Evolutionary conservation across 768 basidiomycete species (phyloP).

Genomic region (Chalciporus pseudorubinellus): DNA sequence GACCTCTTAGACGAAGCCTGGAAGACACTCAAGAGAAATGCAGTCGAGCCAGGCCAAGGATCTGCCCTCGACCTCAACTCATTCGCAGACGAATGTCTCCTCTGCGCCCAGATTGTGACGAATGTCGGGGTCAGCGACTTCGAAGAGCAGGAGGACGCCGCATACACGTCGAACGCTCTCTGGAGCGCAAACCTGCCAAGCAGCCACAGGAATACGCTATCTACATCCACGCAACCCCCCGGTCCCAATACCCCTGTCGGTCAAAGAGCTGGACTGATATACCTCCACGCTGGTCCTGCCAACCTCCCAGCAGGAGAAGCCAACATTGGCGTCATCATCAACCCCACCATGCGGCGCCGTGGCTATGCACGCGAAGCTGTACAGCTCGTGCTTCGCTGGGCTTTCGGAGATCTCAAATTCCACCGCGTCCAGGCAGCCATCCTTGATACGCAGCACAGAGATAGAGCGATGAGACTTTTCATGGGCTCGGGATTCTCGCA

Average conservation of each 20-base stretch:
- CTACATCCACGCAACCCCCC: background rate
- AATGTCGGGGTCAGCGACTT: background rate
- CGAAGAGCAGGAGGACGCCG: background rate
- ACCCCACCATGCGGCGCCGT: constrained; percentile 32
- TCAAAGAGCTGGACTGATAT: constrained; percentile 23
- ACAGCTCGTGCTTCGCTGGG: constrained; percentile 42
- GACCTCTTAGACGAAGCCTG: constrained; percentile 13
- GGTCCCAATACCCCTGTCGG: background rate
- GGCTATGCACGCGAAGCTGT: constrained; percentile 51
- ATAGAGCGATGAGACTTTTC: constrained; percentile 47
- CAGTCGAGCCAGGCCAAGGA: constrained; percentile 30
- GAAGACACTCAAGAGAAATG: constrained; percentile 18
- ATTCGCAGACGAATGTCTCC: constrained; percentile 31
- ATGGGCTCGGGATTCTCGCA: constrained; percentile 51
- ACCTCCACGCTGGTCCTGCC: constrained; percentile 22
- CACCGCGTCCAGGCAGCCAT: constrained; percentile 41
- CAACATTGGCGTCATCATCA: constrained; percentile 55
- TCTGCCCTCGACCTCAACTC: constrained; percentile 18
- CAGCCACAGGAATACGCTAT: background rate
- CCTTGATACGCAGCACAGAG: constrained; percentile 42
- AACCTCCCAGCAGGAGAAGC: constrained; percentile 39
- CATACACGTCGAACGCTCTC: background rate
- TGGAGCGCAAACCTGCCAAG: background rate
- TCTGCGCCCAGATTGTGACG: constrained; percentile 23
- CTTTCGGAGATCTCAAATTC: constrained; percentile 39